Conservation (phyloP, 768 basidiomycete species). For the Mycena albidolilacea region DNA sequence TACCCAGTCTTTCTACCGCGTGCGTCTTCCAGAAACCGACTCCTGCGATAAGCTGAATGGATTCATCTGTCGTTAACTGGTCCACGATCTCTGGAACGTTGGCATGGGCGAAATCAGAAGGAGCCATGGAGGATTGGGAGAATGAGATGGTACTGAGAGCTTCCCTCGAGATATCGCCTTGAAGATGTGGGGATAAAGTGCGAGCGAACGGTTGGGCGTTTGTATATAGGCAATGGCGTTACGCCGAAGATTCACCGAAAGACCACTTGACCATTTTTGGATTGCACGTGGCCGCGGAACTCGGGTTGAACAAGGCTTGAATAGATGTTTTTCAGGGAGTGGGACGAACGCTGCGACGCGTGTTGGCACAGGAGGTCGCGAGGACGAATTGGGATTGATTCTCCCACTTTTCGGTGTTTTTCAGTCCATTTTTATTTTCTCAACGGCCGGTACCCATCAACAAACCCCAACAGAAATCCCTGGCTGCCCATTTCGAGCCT, state of each 20-base stretch:
- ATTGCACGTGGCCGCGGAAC: constrained; percentile 2
- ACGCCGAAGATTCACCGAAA: constrained; percentile 29
- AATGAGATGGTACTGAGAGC: background rate
- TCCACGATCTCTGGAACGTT: constrained; percentile 73
- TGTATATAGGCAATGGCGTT: constrained; percentile 24
- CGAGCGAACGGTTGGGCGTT: background rate
- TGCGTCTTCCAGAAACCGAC: constrained; percentile 87
- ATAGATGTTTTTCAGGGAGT: too few species aligned
- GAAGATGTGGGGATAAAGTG: constrained; percentile 8
- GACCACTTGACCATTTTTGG: constrained; percentile 29
- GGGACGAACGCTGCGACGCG: too few species aligned
- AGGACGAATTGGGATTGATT: background rate
- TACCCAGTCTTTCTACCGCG: constrained; percentile 72
- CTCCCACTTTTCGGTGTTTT: background rate
- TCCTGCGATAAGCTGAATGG: constrained; percentile 79
- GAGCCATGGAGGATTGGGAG: constrained; percentile 60
- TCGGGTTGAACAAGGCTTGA: background rate
- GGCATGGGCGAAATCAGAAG: constrained; percentile 79
- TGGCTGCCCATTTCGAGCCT: background rate
- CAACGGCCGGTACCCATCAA: background rate
- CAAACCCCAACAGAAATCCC: background rate
- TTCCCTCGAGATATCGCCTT: background rate
- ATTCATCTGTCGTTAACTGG: constrained; percentile 81
- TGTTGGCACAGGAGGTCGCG: too few species aligned
- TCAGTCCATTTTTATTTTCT: background rate